phyloP scores from a whole-genome alignment of 1,284 basidiomycete genomes.

The Exsudoporus floridanus region DNA sequence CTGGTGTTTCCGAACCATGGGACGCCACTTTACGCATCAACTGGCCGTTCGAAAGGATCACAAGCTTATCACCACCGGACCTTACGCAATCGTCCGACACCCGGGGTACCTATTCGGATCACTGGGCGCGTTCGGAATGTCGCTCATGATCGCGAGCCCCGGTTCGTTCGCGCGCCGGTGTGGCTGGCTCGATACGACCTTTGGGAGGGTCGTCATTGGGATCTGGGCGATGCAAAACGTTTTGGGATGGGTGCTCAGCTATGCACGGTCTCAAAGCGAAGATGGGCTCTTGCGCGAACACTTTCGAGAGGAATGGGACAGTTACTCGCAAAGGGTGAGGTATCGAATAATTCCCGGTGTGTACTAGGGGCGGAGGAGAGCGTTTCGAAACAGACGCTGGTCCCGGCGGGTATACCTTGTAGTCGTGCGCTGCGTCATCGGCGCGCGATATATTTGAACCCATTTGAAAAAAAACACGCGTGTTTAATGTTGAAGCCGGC shows the following conservation, averaged over 20 bases:
- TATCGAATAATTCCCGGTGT: constrained; percentile 31
- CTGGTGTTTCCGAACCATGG: constrained; percentile 32
- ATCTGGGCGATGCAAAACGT: constrained; percentile 20
- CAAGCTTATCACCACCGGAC: constrained; percentile 32
- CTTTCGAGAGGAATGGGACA: constrained; percentile 23
- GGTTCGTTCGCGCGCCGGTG: constrained; percentile 25
- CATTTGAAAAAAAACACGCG: too few species aligned
- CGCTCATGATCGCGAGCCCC: constrained; percentile 28
- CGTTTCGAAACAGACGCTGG: too few species aligned
- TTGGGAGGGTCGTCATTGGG: constrained; percentile 18
- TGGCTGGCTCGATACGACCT: constrained; percentile 27
- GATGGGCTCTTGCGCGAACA: constrained; percentile 19
- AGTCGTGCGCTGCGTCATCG: too few species aligned
- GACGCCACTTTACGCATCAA: constrained; percentile 33
- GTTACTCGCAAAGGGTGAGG: constrained; percentile 21
- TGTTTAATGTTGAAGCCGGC: too few species aligned
- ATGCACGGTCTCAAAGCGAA: constrained; percentile 17
- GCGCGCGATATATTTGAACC: too few species aligned
- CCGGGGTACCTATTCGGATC: constrained; percentile 29
- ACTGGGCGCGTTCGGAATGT: constrained; percentile 26
- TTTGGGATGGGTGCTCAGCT: constrained; percentile 16
- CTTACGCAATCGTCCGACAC: constrained; percentile 35
- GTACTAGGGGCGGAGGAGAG: too few species aligned
- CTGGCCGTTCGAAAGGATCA: constrained; percentile 31
- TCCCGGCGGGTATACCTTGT: too few species aligned